Base-by-base conservation (phyloP, 2,329 filamentous ascomycete species). In the Massarina eburnea region DNA sequence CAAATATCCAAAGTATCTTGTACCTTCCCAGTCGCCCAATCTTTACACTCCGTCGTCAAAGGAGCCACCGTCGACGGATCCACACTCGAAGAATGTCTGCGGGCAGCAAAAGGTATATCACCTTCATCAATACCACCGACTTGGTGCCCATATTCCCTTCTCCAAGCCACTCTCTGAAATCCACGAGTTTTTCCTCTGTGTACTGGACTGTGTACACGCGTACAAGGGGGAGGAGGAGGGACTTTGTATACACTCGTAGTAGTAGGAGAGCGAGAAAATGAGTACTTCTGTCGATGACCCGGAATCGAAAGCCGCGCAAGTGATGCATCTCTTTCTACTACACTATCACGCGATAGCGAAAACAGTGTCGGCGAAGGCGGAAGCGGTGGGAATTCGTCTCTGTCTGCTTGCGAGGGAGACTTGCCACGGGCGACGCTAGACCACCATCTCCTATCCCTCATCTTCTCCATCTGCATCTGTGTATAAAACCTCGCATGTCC, bases 361-460 rank as follows among this genome's bases (percentile, higher is more conserved):
- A 26, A 40, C 14, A 39, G 15, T 15, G 20, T 39, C 10, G 35
- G 36, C 22, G 26, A 39, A 8, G 42, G 36, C 20, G 36, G 35
- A 6, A 39, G 15, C 17, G 29, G 27, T 8, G 42, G 36, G 4
- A 39, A 22, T 20, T 39, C 19, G 5, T 34, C 27, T 6, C 7
- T 19, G 12, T 41, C 39, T 4, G 33, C 33, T 9, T 22, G n/a
- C 6, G 22, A 29, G 7, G 35, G 30, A 20, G 22, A 34, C 15
- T 33, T 39, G 43, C 33, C 21, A 8, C 15, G 20, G 8, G 39
- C 27, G 14, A 39, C 34, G 27, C 26, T 43, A 15, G 9, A 15
- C 37, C 43, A 39, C 36, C 43, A 15, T 19, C 15, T 8, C 12
- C 29, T 20, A 19, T 20, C 20, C 27, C 20, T 19, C 27, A 20